Conservation (phyloP, 1,284 basidiomycete species). For the Pseudozyma flocculosa region DNA sequence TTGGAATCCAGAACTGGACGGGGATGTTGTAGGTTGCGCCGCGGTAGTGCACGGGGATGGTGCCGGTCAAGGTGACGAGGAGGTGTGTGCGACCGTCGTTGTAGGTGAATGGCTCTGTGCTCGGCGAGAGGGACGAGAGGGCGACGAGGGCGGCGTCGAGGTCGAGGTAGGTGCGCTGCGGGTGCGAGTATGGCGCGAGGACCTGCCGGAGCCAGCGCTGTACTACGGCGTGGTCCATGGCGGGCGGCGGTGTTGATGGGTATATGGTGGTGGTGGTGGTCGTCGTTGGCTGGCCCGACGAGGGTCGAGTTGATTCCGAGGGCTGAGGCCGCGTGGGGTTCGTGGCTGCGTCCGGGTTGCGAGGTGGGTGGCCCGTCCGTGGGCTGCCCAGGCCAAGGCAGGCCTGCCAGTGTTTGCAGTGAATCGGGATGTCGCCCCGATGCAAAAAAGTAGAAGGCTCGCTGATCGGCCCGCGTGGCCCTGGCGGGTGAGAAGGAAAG, state of each 20-base stretch:
- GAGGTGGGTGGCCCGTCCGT: too few relatives aligned
- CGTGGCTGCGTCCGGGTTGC: too few relatives aligned
- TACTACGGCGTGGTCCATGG: conserved; percentile 51
- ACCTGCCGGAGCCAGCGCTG: conserved; percentile 52
- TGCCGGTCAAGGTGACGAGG: conserved; percentile 83
- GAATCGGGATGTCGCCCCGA: too few relatives aligned
- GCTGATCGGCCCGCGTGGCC: too few relatives aligned
- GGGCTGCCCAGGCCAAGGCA: too few relatives aligned
- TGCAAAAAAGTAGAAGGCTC: too few relatives aligned
- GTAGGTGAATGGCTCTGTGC: conserved; percentile 91
- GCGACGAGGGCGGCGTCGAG: conserved; percentile 68
- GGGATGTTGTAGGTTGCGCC: conserved; percentile 87
- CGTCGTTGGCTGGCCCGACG: too few relatives aligned
- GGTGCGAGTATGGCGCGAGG: conserved; percentile 63
- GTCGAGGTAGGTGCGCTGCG: conserved; percentile 67
- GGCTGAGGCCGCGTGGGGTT: too few relatives aligned
- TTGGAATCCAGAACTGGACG: conserved; percentile 72
- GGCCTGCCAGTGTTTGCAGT: too few relatives aligned
- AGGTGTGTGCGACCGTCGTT: conserved; percentile 91
- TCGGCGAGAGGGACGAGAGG: conserved; percentile 73
- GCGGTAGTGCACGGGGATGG: conserved; percentile 82
- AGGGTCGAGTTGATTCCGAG: too few relatives aligned
- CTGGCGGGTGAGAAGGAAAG: too few relatives aligned
- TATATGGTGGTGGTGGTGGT: too few relatives aligned
- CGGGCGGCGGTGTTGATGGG: conserved; percentile 1